Evolutionary conservation across 495 filamentous ascomycete species (phyloP), one percentile per base, ranked within the genome.

Genomic region (Chaetomidium leptoderma): DNA sequence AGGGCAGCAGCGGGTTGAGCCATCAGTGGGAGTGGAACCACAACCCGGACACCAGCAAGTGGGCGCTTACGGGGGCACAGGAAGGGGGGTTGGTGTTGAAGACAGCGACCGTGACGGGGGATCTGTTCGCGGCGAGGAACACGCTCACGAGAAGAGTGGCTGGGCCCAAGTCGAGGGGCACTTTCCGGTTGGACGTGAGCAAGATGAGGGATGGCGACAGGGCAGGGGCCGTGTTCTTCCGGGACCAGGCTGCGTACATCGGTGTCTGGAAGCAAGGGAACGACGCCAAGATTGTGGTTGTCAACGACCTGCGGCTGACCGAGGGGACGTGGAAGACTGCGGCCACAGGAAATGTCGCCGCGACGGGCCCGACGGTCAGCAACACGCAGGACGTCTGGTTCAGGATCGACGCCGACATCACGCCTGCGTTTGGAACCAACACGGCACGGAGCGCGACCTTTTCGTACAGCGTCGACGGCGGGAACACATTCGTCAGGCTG

Each of bases 11-110:
- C 6, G 50, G 61, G 6, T 59, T 85, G 4, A 61, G 69, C 6
- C 64, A 71, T 0, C 66, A 74, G 29, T 84, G 81, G 81, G 81
- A 85, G 60, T 86, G 83, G 82, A 86, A 86, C 61, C 81, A 84
- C 42, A 83, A 83, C 54, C 82, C 82, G 0, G 78, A 84, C 36
- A 66, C 66, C 30, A 63, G 58, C 14, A 73, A 69, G 47, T 77
- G 40, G 30, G 8, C 30, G 24, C 42, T 67, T 13, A 8, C 10
- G 44, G 58, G 46, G 1, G 49, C 35, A 6, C 16, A 3, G 51
- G 43, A 39, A 36, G 40, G 61, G 3, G 70, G 71, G 2, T 50
- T 85, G 7, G 70, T 66, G 4, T 65, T 86, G n/a, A 56, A 59
- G 17, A 79, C 81, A 1, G 78, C 76, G 10, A 75, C 74, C 2